Base-by-base conservation (phyloP, 805 yeast species). In the Nakazawaea peltata region DNA sequence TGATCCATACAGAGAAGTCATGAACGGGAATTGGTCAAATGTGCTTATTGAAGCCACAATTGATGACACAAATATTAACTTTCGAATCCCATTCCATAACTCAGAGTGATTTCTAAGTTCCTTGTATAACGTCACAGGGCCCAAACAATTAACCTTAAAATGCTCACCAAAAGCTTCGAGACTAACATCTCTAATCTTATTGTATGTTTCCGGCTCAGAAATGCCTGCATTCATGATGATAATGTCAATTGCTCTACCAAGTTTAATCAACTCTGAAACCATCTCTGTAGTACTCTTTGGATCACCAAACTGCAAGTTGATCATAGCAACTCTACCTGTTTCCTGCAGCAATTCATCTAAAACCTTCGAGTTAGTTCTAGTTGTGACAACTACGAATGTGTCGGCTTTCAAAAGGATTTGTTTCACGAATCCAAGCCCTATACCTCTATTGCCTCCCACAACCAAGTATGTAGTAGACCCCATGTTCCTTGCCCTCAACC, bases 1-100 rank as follows among this genome's bases (percentile, higher is more conserved):
- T 28, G 46, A 44, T 5, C 65, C 65, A 39, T 62, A 62, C n/a
- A 59, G 54, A 14, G 51, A 41, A n/a, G 37, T 28, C 7, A 43
- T n/a, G n/a, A 45, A 14, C 4, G 49, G 50, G 10, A 43, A 15
- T 13, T n/a, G 19, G 9, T 24, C 37, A 25, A 35, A 45, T 1
- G 19, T 43, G 2, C 42, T 41, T 15, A 51, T 42, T 15, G 54
- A 47, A 10, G 51, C 62, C 5, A 46, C 53, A 9, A 32, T 5
- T 14, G 53, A 44, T 9, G 61, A 47, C 8, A 54, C 37, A 37
- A 54, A 56, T 15, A 50, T 39, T 14, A 59, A 29, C 33, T 53
- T 44, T n/a, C n/a, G n/a, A n/a, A n/a, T n/a, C n/a, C n/a, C n/a
- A n/a, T n/a, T n/a, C n/a, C n/a, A n/a, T n/a, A n/a, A n/a, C n/a